Evolutionary conservation across 2,329 filamentous ascomycete species (phyloP).

Genomic region (Trichophyton schoenleinii): DNA sequence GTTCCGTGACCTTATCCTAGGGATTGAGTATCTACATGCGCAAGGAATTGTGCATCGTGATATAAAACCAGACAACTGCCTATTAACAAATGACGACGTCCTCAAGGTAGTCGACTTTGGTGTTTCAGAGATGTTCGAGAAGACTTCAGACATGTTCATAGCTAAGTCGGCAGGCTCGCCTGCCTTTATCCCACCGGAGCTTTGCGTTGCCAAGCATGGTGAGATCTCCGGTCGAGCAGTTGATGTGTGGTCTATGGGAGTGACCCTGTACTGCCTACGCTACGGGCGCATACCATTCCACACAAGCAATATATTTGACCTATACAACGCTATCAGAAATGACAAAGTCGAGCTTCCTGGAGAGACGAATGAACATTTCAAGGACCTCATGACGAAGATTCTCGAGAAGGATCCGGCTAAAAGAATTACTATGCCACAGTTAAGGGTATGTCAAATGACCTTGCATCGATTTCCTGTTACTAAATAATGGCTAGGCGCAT

Average conservation of each 20-base stretch:
- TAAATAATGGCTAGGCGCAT: constrained; percentile 51
- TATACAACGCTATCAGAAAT: constrained; percentile 76
- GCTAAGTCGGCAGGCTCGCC: constrained; percentile 89
- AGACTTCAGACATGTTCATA: constrained; percentile 73
- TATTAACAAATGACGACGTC: constrained; percentile 81
- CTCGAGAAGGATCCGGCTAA: constrained; percentile 75
- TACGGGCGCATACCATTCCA: constrained; percentile 86
- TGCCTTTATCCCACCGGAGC: constrained; percentile 83
- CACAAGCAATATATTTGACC: constrained; percentile 61
- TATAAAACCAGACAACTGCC: constrained; percentile 93
- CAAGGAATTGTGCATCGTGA: constrained; percentile 93
- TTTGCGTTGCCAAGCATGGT: constrained; percentile 76
- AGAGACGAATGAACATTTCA: constrained; percentile 55
- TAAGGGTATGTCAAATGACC: constrained; percentile 54
- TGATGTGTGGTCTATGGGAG: constrained; percentile 98
- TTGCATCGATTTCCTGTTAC: background rate
- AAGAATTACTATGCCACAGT: constrained; percentile 67
- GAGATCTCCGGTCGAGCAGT: constrained; percentile 79
- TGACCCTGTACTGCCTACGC: constrained; percentile 82
- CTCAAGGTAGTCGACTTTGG: constrained; percentile 97
- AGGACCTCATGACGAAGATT: constrained; percentile 59
- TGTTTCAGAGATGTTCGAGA: constrained; percentile 98
- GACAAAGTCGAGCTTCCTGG: constrained; percentile 52
- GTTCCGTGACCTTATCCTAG: constrained; percentile 89
- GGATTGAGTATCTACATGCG: constrained; percentile 89